phyloP scores from a whole-genome alignment of 768 basidiomycete species.

The Gymnopilus junonius region DNA sequence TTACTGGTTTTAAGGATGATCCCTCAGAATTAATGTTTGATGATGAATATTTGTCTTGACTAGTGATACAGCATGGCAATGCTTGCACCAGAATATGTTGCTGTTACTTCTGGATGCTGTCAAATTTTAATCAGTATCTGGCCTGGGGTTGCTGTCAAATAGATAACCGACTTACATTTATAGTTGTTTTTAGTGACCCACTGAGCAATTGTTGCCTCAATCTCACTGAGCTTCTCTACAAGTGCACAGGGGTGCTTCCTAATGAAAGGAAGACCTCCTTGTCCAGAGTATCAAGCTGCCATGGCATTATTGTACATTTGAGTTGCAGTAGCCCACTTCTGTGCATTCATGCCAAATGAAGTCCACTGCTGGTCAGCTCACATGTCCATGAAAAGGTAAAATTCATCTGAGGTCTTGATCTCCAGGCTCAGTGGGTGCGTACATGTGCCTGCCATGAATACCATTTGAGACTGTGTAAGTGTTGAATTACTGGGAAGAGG shows the following conservation, averaged over 20 bases:
- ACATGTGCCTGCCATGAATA: constrained; percentile 3
- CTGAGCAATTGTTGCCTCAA: constrained; percentile 1
- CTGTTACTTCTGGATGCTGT: neutral
- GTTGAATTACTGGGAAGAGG: neutral
- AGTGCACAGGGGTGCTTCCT: constrained; percentile 11
- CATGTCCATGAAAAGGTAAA: constrained; percentile 16
- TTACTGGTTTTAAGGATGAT: neutral
- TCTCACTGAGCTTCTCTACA: constrained; percentile 4
- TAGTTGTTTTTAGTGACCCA: neutral
- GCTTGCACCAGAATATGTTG: constrained; percentile 7
- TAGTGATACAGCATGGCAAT: constrained; percentile 9
- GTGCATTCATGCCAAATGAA: constrained; percentile 3
- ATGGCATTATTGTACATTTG: neutral
- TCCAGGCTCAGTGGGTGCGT: constrained; percentile 2
- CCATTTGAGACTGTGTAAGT: constrained; percentile 7
- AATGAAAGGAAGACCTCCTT: neutral
- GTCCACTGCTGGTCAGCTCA: constrained; percentile 7
- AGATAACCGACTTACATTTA: constrained; percentile 4
- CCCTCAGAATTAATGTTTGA: too few species aligned
- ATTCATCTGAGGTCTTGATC: neutral
- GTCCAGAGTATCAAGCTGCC: neutral
- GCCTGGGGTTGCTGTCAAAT: too few species aligned
- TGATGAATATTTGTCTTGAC: neutral
- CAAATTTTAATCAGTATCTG: too few species aligned
- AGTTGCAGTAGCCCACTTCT: constrained; percentile 7